Evolutionary conservation across 2,329 filamentous ascomycete species (phyloP).

Genomic region (Drechslerella coelobrocha): DNA sequence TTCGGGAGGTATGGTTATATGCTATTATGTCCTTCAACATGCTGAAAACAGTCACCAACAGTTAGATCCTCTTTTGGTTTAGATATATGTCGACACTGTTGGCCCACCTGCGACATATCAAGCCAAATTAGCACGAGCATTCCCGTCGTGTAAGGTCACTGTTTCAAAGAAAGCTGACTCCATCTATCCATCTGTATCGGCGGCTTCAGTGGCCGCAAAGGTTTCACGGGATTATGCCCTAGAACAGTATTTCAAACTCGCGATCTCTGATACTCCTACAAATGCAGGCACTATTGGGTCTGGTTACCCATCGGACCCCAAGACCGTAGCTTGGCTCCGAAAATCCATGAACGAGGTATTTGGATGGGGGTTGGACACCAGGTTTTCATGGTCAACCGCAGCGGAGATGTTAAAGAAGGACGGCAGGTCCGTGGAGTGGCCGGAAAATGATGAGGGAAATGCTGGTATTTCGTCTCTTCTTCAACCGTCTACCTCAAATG

Average conservation of each 20-base stretch:
- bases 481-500: slow-evolving; percentile 3
- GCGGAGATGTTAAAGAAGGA: slow-evolving; percentile 92
- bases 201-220: slow-evolving; percentile 92
- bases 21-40: no score
- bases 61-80: background rate
- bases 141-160: slow-evolving; percentile 76
- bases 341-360: slow-evolving; percentile 89
- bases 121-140: slow-evolving; percentile 79
- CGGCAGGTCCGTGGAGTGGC: slow-evolving; percentile 82
- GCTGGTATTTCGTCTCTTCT: slow-evolving; percentile 30
- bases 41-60: background rate
- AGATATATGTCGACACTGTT: slow-evolving; percentile 92
- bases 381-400: slow-evolving; percentile 94
- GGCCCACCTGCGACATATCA: slow-evolving; percentile 83
- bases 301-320: slow-evolving; percentile 87
- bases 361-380: slow-evolving; percentile 90
- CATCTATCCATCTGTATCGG: slow-evolving; percentile 89
- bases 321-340: slow-evolving; percentile 81
- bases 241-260: slow-evolving; percentile 61
- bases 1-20: slow-evolving; percentile 65
- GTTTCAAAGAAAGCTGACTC: slow-evolving; percentile 92
- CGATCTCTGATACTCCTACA: slow-evolving; percentile 67
- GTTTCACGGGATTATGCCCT: slow-evolving; percentile 91
- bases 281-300: slow-evolving; percentile 74
- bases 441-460: slow-evolving; percentile 66